Conservation (phyloP, 73 alveolate species). For the Paramecium caudatum region DNA sequence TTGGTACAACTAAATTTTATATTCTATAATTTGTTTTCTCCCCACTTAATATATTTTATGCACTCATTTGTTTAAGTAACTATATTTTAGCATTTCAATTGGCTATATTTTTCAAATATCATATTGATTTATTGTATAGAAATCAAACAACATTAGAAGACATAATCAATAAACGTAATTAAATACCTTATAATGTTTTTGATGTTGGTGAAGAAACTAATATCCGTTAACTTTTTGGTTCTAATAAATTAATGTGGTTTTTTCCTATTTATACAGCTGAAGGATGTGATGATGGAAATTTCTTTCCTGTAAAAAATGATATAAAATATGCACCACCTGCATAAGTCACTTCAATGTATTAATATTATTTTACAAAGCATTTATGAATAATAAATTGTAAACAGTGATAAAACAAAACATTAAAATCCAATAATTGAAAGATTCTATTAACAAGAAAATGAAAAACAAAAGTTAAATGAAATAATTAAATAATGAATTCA, state of each 20-base stretch:
- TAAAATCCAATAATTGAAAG: not conserved
- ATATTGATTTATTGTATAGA: conserved; percentile 31
- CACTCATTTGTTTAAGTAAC: conserved; percentile 34
- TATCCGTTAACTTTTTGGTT: conserved; percentile 66
- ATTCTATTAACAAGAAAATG: not conserved
- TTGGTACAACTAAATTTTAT: conserved; percentile 30
- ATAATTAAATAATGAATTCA: conserved; percentile 22
- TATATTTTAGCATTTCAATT: conserved; percentile 31
- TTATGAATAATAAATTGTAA: not conserved
- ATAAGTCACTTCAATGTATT: not conserved
- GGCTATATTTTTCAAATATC: conserved; percentile 67
- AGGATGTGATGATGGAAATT: conserved; percentile 61
- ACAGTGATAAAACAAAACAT: not conserved
- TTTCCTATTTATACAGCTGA: conserved; percentile 33
- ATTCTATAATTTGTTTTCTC: not conserved
- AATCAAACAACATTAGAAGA: conserved; percentile 73
- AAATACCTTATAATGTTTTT: not conserved
- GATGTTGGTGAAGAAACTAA: conserved; percentile 5
- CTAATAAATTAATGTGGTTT: conserved; percentile 66
- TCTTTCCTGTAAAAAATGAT: not conserved
- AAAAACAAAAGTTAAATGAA: not conserved
- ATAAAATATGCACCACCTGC: not conserved
- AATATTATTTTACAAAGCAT: not conserved
- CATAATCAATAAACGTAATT: not conserved
- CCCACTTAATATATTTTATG: not conserved